Evolutionary conservation across 1,284 basidiomycete genomes (phyloP), one percentile per base, ranked within the genome.

Genomic region (Gomphus bonarii): DNA sequence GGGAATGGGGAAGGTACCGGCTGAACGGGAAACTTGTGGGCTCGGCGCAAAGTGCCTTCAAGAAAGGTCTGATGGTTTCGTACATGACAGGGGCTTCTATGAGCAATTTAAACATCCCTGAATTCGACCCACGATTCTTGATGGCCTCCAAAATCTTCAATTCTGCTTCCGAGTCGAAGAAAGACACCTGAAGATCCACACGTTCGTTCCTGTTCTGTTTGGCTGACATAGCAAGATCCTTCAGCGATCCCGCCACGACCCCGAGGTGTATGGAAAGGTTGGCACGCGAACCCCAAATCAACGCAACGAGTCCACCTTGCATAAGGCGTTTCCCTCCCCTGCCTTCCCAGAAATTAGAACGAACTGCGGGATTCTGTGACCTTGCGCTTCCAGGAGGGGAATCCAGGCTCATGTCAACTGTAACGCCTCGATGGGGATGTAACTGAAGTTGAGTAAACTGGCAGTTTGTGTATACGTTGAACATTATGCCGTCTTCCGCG

Each of bases 21-120:
- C 69, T 63, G 62, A 85, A 81, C 0, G 82, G 83, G 0, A 85
- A 58, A 0, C 67, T 65, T 48, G 75, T 73, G 0, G 84, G 81
- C 47, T 78, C 77, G 0, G 68, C 66, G 30, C 69, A 68, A 14
- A 85, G 69, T 0, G 78, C 74, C 50, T 81, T 73, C 9, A 86
- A 70, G 66, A 85, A 85, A 0, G 84, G 84, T 3, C 79, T 72
- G 35, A 82, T 75, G 0, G 80, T 69, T 58, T 82, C 81, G 56
- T 77, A 84, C 72, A 85, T 73, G 43, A 84, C 75, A 0, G 78
- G 73, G 0, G 75, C 72, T 60, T 85, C 84, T n/a, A 84, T 66
- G 9, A 84, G 68, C 3, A 82, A 48, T 49, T 63, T 55, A 2
- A 60, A 61, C 3, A 62, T 12, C 5, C 38, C 18, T 28, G 50